These are phyloP conservation scores for Gossypium lobatum DNA, from an alignment of 441 rosid genomes.

Conservation along the genomic window DNA sequence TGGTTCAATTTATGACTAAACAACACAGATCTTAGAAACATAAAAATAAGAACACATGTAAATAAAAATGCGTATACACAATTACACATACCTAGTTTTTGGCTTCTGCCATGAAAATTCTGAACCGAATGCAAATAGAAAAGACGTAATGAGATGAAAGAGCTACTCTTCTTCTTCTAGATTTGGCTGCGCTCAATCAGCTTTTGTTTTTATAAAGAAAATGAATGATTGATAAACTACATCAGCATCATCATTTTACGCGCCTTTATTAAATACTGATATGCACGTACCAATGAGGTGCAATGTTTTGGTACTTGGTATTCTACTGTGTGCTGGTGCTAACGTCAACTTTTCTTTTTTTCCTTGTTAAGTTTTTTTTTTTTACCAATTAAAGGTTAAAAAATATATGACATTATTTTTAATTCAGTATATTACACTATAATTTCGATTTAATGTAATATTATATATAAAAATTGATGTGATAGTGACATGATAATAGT, in stretches of 20 bases:
- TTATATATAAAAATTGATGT: too few relatives aligned
- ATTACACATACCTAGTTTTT: not conserved
- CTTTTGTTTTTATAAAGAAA: not conserved
- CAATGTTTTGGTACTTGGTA: not conserved
- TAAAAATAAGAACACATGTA: not conserved
- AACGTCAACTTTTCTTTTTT: too few relatives aligned
- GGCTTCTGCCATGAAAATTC: slow-evolving; percentile 3
- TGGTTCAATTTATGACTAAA: not conserved
- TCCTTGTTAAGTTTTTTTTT: too few relatives aligned
- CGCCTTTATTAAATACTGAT: not conserved
- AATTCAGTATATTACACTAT: too few relatives aligned
- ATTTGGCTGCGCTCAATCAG: slow-evolving; percentile 12
- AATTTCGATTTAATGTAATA: too few relatives aligned
- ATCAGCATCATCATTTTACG: not conserved
- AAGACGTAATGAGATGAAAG: not conserved
- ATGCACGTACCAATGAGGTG: not conserved
- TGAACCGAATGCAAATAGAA: not conserved
- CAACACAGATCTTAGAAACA: not conserved
- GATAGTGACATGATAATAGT: too few relatives aligned
- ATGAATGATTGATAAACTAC: slow-evolving; percentile 4
- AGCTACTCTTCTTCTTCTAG: not conserved
- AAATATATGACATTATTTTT: too few relatives aligned
- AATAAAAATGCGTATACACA: not conserved
- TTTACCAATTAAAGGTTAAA: too few relatives aligned
- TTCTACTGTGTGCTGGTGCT: too few relatives aligned